phyloP scores from a whole-genome alignment of 75 land plant species.

The Cunninghamia lanceolata region DNA sequence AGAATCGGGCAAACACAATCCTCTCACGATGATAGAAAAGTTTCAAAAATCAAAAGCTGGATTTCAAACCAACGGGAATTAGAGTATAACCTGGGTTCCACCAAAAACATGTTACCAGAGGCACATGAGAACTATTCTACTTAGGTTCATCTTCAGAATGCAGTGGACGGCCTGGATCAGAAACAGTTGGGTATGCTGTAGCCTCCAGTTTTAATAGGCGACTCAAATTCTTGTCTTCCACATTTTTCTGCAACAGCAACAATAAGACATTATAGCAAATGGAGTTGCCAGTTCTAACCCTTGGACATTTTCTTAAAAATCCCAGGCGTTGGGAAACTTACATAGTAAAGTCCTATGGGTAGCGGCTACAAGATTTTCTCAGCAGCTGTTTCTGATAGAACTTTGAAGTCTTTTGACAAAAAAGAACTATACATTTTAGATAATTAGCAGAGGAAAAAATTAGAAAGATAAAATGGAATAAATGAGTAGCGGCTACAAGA shows the following conservation, averaged over 20 bases:
- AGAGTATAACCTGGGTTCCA: not conserved
- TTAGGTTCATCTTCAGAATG: not conserved
- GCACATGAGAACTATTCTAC: not conserved
- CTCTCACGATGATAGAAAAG: not conserved
- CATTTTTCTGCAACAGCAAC: slow-evolving; percentile 37
- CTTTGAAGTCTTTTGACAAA: too few relatives aligned
- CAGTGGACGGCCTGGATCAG: slow-evolving; percentile 2
- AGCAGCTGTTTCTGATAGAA: too few relatives aligned
- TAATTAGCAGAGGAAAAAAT: too few relatives aligned
- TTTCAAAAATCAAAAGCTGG: not conserved
- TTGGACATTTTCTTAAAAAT: not conserved
- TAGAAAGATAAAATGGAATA: too few relatives aligned
- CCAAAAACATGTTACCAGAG: not conserved
- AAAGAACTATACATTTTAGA: too few relatives aligned
- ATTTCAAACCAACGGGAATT: not conserved
- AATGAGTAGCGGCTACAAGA: not conserved
- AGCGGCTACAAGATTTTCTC: not conserved
- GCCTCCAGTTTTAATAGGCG: slow-evolving; percentile 40
- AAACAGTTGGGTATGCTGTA: slow-evolving; percentile 8
- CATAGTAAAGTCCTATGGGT: not conserved
- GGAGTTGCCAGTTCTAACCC: not conserved
- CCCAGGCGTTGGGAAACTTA: not conserved
- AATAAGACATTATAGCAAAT: not conserved
- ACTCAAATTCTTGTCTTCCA: slow-evolving; percentile 60
- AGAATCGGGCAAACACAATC: not conserved